Evolutionary conservation across 176 grass and related monocot species (phyloP).

Genomic region (Aegilops bicornis): DNA sequence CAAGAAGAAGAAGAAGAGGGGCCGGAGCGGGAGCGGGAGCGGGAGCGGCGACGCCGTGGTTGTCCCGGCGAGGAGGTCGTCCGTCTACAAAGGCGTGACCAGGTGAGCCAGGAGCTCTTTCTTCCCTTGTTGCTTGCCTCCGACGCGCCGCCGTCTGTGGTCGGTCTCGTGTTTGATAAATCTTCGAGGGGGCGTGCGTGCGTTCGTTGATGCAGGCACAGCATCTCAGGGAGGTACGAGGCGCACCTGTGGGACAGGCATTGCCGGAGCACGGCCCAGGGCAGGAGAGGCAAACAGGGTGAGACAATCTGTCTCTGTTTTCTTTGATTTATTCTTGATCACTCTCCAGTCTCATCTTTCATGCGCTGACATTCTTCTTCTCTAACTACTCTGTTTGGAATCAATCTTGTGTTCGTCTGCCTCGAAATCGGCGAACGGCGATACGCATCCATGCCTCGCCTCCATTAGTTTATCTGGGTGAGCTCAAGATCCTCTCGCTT

Average conservation of each 20-base stretch:
- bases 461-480: constrained; percentile 83
- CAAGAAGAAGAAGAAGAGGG: constrained; percentile 25
- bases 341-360: background rate
- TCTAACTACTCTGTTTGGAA: background rate
- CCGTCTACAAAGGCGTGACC: constrained; percentile 70
- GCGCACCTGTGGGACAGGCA: constrained; percentile 76
- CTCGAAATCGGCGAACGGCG: constrained; percentile 33
- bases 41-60: background rate
- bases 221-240: constrained; percentile 64
- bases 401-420: background rate
- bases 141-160: no score
- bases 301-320: background rate
- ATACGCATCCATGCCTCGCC: constrained; percentile 28
- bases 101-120: constrained; percentile 37
- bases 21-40: constrained; percentile 15
- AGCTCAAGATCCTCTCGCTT: constrained; percentile 48
- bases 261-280: constrained; percentile 39
- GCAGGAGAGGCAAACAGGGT: constrained; percentile 79
- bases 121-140: background rate
- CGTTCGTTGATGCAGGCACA: constrained; percentile 38
- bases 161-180: background rate
- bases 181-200: background rate
- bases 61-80: constrained; percentile 41
- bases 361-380: constrained; percentile 43
- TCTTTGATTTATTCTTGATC: background rate